Evolutionary conservation across 805 yeast genomes (phyloP).

Genomic region (Citeromyces nyonsensis): DNA sequence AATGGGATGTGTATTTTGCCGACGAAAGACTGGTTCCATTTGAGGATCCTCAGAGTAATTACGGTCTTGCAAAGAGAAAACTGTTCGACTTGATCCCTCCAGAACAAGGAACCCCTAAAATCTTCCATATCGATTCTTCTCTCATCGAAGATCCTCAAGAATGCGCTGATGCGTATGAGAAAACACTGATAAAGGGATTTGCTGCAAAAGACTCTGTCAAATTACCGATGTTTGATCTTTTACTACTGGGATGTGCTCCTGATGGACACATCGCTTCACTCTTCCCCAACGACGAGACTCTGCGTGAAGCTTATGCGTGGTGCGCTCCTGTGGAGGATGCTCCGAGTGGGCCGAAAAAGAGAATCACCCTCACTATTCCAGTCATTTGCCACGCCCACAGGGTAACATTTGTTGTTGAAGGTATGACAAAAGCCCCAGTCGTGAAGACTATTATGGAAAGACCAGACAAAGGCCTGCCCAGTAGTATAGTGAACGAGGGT

Average conservation of each 20-base stretch:
- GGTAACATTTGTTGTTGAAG: constrained; percentile 92
- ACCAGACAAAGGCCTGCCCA: constrained; percentile 93
- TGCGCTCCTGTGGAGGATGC: constrained; percentile 86
- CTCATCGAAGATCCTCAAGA: constrained; percentile 72
- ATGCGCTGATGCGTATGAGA: constrained; percentile 89
- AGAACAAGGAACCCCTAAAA: constrained; percentile 40
- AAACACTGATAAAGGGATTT: constrained; percentile 71
- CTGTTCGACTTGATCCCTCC: constrained; percentile 57
- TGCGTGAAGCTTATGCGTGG: constrained; percentile 90
- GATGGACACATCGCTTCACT: constrained; percentile 97
- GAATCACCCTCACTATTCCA: constrained; percentile 86
- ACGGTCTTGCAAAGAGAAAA: constrained; percentile 75
- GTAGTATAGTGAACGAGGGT: constrained; percentile 83
- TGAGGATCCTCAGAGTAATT: constrained; percentile 69
- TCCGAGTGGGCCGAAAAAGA: constrained; percentile 72
- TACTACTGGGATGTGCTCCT: constrained; percentile 93
- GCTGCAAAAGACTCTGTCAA: constrained; percentile 95
- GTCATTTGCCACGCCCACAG: constrained; percentile 89
- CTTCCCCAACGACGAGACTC: constrained; percentile 81
- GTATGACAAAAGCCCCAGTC: constrained; percentile 87
- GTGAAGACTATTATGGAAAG: constrained; percentile 87
- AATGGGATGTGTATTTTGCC: constrained; percentile 94
- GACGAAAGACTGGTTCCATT: constrained; percentile 93
- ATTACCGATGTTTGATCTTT: constrained; percentile 84
- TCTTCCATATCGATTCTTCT: constrained; percentile 71